A percentile compares a stretch with the other conserved stretches of the same genome.
These are phyloP conservation scores for Triticum urartu DNA, from an alignment of 176 grass and related monocot genomes.

Conservation along the genomic window DNA sequence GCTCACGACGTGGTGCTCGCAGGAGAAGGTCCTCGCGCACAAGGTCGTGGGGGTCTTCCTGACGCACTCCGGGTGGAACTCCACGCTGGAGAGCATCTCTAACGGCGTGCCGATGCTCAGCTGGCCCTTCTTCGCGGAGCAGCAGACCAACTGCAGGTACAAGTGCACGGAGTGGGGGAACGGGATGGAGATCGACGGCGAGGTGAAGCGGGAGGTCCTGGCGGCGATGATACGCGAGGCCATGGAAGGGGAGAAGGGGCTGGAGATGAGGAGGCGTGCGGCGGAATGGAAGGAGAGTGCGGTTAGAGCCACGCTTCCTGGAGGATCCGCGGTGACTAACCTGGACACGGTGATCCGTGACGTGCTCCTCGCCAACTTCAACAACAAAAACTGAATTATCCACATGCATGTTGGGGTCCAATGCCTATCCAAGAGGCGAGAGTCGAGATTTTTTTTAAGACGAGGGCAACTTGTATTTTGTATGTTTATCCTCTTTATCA, in stretches of 20 bases:
- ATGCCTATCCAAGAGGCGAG: too few relatives aligned
- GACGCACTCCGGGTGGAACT: conserved; percentile 86
- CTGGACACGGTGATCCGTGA: background rate
- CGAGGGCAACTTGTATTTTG: too few relatives aligned
- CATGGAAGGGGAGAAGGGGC: conserved; percentile 56
- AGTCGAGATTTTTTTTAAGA: too few relatives aligned
- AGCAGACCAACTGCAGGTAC: conserved; percentile 67
- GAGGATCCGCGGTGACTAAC: conserved; percentile 11
- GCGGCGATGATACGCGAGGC: conserved; percentile 40
- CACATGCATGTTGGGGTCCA: too few relatives aligned
- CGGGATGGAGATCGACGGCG: conserved; percentile 56
- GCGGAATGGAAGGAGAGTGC: conserved; percentile 50
- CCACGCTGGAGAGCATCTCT: conserved; percentile 62
- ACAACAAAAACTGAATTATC: background rate
- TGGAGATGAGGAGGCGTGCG: conserved; percentile 39
- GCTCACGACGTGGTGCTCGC: conserved; percentile 63
- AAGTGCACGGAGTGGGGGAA: conserved; percentile 56
- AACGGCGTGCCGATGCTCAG: conserved; percentile 65
- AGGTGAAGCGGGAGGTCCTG: conserved; percentile 47
- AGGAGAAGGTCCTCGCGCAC: conserved; percentile 53
- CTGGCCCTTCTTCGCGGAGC: conserved; percentile 84
- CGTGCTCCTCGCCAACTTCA: conserved; percentile 9
- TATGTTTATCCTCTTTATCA: too few relatives aligned
- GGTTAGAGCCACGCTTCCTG: conserved; percentile 1
- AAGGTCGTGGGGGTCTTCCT: conserved; percentile 55